A percentile compares a stretch with the other conserved stretches of the same genome.
phyloP scores from a whole-genome alignment of 1,284 basidiomycete genomes.

The Earliella scabrosa region DNA sequence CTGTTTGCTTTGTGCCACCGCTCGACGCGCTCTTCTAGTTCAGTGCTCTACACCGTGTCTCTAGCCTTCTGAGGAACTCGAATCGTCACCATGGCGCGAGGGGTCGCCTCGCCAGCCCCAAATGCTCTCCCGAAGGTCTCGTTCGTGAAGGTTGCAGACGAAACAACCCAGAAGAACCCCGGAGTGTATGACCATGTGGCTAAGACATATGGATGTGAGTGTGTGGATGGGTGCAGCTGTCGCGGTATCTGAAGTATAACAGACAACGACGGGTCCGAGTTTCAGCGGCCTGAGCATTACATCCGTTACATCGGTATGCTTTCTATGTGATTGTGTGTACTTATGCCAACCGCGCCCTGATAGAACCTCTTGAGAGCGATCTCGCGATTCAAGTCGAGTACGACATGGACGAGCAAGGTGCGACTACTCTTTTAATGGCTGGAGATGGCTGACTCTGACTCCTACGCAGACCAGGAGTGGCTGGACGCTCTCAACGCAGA shows the following conservation, averaged over 20 bases:
- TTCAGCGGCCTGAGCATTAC: conserved; percentile 82
- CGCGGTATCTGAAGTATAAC: conserved; percentile 13
- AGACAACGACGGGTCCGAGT: conserved; percentile 86
- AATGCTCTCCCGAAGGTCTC: conserved; percentile 59
- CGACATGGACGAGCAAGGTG: conserved; percentile 99
- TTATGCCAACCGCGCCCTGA: not conserved
- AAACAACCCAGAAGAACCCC: conserved; percentile 51
- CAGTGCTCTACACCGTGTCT: not conserved
- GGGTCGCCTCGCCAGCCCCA: conserved; percentile 39
- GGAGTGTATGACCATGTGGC: conserved; percentile 38
- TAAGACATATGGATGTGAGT: conserved; percentile 39
- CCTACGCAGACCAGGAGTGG: conserved; percentile 90
- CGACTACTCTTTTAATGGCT: conserved; percentile 15
- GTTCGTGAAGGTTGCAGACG: conserved; percentile 64
- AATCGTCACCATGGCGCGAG: conserved; percentile 38
- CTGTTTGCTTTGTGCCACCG: not conserved
- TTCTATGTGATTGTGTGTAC: not conserved
- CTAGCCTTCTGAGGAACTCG: not conserved
- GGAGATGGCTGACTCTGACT: not conserved
- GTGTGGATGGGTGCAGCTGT: not conserved
- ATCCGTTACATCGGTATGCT: conserved; percentile 85
- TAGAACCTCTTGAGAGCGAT: conserved; percentile 93
- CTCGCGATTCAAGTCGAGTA: conserved; percentile 95
- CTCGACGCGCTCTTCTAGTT: not conserved
- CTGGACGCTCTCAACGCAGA: conserved; percentile 87